Conservation (phyloP, 352 stramenopile genomes). For the Blastocystis sp. region DNA sequence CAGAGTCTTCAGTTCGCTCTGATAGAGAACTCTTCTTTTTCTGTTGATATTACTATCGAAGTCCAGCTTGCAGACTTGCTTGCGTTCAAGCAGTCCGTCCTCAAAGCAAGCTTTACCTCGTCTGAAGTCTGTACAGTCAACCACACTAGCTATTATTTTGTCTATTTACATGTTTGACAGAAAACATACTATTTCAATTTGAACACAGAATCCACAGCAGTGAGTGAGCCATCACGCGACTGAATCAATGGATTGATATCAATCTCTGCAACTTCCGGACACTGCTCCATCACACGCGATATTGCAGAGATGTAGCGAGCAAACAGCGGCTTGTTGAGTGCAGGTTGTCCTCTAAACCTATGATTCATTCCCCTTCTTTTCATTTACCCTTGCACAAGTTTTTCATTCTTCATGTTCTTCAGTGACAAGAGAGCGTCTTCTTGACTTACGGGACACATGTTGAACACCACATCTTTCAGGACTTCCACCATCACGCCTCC, state of each 20-base stretch:
- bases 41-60: not conserved
- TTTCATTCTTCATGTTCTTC: not conserved
- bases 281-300: constrained; percentile 17
- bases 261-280: not conserved
- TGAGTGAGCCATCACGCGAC: not conserved
- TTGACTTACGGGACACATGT: constrained; percentile 13
- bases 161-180: not conserved
- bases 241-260: constrained; percentile 53
- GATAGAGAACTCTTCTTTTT: not conserved
- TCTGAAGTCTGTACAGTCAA: not conserved
- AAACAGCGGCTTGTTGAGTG: constrained; percentile 34
- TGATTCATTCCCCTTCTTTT: not conserved
- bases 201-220: constrained; percentile 45
- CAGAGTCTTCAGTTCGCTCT: constrained; percentile 10
- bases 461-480: constrained; percentile 50
- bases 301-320: not conserved
- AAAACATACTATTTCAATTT: constrained; percentile 26
- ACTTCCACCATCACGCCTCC: constrained; percentile 27
- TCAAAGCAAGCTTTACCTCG: not conserved
- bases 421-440: not conserved
- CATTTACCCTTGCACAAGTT: not conserved
- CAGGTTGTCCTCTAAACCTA: not conserved
- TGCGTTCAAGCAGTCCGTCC: not conserved
- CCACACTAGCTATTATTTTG: not conserved
- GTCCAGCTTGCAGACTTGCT: not conserved